These are phyloP conservation scores for Astrephomene gubernaculifera DNA, from an alignment of 139 green algal genomes.

Conservation along the genomic window DNA sequence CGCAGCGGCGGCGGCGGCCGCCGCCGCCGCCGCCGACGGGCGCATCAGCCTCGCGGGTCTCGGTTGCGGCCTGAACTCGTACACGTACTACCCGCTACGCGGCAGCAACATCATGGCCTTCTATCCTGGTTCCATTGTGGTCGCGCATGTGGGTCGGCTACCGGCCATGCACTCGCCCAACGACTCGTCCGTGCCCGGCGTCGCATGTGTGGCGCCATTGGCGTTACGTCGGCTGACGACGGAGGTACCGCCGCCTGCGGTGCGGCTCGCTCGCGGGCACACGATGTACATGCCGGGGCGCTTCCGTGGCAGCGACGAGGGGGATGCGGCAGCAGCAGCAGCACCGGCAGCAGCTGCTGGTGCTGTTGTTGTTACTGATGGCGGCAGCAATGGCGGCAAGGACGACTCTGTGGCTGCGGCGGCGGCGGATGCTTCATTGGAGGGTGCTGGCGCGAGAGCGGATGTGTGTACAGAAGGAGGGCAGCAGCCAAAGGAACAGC, in stretches of 20 bases:
- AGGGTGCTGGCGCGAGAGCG: too few species aligned
- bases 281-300: conserved; percentile 6
- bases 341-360: too few species aligned
- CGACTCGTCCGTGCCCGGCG: not conserved
- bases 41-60: conserved; percentile 5
- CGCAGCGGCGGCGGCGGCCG: not conserved
- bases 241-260: conserved; percentile 18
- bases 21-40: conserved; percentile 29
- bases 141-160: conserved; percentile 26
- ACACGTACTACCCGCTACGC: conserved; percentile 36
- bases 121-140: conserved; percentile 28
- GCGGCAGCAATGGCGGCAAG: not conserved
- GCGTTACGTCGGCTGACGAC: conserved; percentile 10
- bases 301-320: not conserved
- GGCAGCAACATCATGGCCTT: conserved; percentile 41
- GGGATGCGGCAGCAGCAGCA: not conserved
- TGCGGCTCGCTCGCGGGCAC: not conserved
- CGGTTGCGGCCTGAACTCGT: conserved; percentile 10
- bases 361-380: too few species aligned
- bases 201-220: conserved; percentile 5
- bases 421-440: too few species aligned
- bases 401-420: not conserved
- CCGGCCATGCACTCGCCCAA: not conserved
- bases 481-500: too few species aligned
- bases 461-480: too few species aligned